Conservation (phyloP, 345 rosid genomes). For the Gynandropsis gynandra region DNA sequence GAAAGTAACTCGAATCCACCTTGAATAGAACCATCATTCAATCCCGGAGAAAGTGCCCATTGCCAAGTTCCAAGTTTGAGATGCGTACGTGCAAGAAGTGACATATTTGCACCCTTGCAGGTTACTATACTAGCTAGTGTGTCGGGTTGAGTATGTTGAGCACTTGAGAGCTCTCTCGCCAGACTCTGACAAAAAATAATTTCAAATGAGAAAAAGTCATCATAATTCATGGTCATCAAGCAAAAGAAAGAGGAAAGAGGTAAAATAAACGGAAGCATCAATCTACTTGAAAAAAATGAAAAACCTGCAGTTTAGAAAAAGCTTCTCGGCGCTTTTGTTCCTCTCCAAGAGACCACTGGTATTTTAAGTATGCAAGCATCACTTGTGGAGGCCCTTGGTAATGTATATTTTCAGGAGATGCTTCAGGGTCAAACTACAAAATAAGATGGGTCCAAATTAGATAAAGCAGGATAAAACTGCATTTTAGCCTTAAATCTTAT, state of each 20-base stretch:
- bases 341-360: constrained; percentile 98
- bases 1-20: constrained; percentile 38
- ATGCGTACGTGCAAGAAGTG: constrained; percentile 82
- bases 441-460: constrained; percentile 16
- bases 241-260: constrained; percentile 6
- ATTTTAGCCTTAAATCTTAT: constrained; percentile 10
- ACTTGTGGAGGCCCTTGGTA: constrained; percentile 97
- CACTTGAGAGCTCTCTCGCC: constrained; percentile 62
- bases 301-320: constrained; percentile 79
- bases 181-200: constrained; percentile 41
- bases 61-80: constrained; percentile 84
- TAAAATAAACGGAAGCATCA: constrained; percentile 15
- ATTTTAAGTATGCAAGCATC: constrained; percentile 83
- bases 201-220: constrained; percentile 19
- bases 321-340: constrained; percentile 91
- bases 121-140: constrained; percentile 39
- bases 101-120: constrained; percentile 44
- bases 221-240: constrained; percentile 18
- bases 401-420: constrained; percentile 53
- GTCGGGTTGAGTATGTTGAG: constrained; percentile 46
- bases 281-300: constrained; percentile 14
- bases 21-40: constrained; percentile 84
- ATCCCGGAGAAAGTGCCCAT: constrained; percentile 79
- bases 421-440: constrained; percentile 87
- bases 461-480: constrained; percentile 14